Evolutionary conservation across 169 alveolate genomes (phyloP).

Genomic region (Plasmodium fragile): DNA sequence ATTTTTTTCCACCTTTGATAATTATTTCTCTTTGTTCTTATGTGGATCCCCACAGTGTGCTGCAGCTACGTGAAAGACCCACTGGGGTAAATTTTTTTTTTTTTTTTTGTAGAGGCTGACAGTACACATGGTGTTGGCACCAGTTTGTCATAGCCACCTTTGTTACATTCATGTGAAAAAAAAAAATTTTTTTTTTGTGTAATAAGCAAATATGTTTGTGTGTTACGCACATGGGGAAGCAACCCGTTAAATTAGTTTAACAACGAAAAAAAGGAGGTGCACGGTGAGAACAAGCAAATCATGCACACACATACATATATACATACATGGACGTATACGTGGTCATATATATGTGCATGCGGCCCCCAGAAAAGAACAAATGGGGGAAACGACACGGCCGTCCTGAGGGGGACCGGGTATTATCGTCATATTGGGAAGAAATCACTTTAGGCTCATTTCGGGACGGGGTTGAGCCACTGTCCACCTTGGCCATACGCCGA

Average conservation of each 20-base stretch:
- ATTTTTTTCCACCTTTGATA: background rate
- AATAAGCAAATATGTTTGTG: background rate
- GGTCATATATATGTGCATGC: background rate
- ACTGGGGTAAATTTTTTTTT: background rate
- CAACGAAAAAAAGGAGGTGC: slow-evolving; percentile 1
- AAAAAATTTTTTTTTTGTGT: background rate
- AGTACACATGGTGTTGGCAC: background rate
- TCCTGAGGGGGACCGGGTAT: background rate
- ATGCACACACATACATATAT: background rate
- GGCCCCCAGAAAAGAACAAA: background rate
- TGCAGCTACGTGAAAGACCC: background rate
- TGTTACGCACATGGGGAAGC: background rate
- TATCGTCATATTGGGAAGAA: background rate
- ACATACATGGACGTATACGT: background rate
- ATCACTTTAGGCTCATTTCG: slow-evolving; percentile 77
- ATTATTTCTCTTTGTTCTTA: background rate
- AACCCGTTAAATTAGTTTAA: background rate
- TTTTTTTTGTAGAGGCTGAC: background rate
- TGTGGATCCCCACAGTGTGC: background rate
- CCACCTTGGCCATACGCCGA: slow-evolving; percentile 93
- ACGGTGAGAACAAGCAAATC: background rate
- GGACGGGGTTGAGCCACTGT: slow-evolving; percentile 93
- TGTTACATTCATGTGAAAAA: background rate
- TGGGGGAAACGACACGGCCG: background rate
- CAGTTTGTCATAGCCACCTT: background rate